Percentiles rank a stretch among this genome's conserved stretches.
Conservation (phyloP, 176 grass and related monocot species). For the Musa beccarii region DNA sequence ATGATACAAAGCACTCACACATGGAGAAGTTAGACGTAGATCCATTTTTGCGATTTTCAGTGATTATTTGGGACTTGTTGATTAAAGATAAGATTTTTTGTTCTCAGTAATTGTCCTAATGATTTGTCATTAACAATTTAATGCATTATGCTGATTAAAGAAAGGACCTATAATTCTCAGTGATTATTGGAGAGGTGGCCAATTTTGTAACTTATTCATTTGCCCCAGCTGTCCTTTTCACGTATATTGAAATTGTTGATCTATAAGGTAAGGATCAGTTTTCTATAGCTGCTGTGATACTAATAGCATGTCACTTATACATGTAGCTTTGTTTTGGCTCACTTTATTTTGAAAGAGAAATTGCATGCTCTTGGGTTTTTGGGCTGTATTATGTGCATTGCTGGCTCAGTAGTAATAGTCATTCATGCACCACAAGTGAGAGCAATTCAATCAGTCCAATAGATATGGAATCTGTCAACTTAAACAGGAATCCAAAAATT, state of each 20-base stretch:
- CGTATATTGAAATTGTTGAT: not conserved
- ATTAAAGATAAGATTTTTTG: not conserved
- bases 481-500: slow-evolving; percentile 39
- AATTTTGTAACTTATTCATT: slow-evolving; percentile 94
- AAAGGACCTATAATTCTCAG: slow-evolving; percentile 17
- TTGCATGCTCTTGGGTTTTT: slow-evolving; percentile 74
- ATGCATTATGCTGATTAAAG: not conserved
- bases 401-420: slow-evolving; percentile 81
- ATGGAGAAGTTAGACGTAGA: too few species aligned
- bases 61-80: not conserved
- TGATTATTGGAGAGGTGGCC: slow-evolving; percentile 84
- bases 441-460: slow-evolving; percentile 68
- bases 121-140: not conserved
- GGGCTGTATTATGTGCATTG: slow-evolving; percentile 83
- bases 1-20: not conserved
- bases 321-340: slow-evolving; percentile 73
- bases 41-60: not conserved
- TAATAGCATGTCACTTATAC: slow-evolving; percentile 2
- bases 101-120: not conserved
- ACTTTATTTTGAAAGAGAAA: slow-evolving; percentile 91
- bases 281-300: not conserved
- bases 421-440: slow-evolving; percentile 81
- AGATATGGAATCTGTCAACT: slow-evolving; percentile 92
- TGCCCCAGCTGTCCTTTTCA: slow-evolving; percentile 78
- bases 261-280: not conserved